Evolutionary conservation across 805 yeast species (phyloP).

Genomic region (Teunomyces gatunensis): DNA sequence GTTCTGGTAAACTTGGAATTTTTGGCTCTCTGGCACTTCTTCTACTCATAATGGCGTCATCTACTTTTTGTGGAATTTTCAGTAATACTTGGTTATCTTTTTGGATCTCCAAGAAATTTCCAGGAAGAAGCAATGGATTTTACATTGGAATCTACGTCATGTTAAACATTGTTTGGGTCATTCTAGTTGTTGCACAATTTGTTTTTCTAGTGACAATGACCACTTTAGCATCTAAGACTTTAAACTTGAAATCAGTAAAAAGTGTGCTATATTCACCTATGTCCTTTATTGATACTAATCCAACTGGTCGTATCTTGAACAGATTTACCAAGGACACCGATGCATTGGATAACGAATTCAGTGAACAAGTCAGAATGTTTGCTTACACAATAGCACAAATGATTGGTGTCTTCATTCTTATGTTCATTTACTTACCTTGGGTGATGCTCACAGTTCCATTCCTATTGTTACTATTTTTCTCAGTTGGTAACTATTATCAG

Average conservation of each 20-base stretch:
- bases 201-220: slow-evolving; percentile 46
- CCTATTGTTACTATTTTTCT: slow-evolving; percentile 42
- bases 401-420: slow-evolving; percentile 58
- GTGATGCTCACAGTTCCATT: slow-evolving; percentile 65
- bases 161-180: slow-evolving; percentile 49
- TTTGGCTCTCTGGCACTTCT: slow-evolving; percentile 7
- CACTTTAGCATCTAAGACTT: slow-evolving; percentile 49
- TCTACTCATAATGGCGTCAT: slow-evolving; percentile 1
- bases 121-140: slow-evolving; percentile 44
- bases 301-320: slow-evolving; percentile 81
- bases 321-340: slow-evolving; percentile 88
- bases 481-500: slow-evolving; percentile 55
- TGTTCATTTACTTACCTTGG: slow-evolving; percentile 72
- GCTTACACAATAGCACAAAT: slow-evolving; percentile 52
- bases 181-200: slow-evolving; percentile 43
- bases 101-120: slow-evolving; percentile 34
- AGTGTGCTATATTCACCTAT: slow-evolving; percentile 73
- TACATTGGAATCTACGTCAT: slow-evolving; percentile 74
- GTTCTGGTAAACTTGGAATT: slow-evolving; percentile 11
- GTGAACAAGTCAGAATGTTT: slow-evolving; percentile 64
- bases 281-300: slow-evolving; percentile 81
- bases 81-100: slow-evolving; percentile 24
- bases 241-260: slow-evolving; percentile 60
- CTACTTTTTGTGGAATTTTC: slow-evolving; percentile 18
- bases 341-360: slow-evolving; percentile 72